phyloP scores from a whole-genome alignment of 139 green algal species.

The Chlorella sp. region DNA sequence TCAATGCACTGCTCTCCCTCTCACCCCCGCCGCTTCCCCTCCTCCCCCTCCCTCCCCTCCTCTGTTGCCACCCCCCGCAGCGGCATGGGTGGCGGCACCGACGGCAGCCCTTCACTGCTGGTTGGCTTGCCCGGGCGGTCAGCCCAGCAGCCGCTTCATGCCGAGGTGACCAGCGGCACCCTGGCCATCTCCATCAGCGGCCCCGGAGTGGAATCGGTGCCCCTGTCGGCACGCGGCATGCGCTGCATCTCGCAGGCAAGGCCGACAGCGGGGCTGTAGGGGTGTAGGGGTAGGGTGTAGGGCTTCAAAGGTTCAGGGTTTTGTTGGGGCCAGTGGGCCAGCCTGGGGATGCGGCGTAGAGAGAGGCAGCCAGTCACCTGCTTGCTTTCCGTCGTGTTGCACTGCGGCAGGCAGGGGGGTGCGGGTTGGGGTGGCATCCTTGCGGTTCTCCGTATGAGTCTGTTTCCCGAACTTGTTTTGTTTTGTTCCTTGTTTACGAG shows the following conservation, averaged over 20 bases:
- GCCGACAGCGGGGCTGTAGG: no score
- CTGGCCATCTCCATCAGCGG: constrained; percentile 5
- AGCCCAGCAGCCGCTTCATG: background rate
- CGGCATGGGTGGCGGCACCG: constrained; percentile 14
- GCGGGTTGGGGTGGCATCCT: background rate
- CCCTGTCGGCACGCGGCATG: constrained; percentile 14
- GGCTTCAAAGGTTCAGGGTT: no score
- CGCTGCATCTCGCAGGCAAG: constrained; percentile 31
- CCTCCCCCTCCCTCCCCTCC: background rate
- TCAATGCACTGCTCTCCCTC: background rate
- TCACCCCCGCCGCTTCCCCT: background rate
- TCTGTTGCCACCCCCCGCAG: background rate
- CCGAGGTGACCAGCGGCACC: constrained; percentile 13
- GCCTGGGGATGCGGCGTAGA: background rate
- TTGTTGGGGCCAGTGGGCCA: background rate
- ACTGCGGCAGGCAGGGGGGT: background rate
- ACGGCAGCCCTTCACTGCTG: background rate
- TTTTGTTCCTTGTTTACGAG: no score
- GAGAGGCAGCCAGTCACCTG: background rate
- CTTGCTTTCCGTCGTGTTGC: background rate
- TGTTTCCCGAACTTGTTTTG: no score
- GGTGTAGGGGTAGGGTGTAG: no score
- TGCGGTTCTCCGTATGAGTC: no score
- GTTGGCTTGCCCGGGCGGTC: constrained; percentile 16
- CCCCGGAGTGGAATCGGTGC: background rate